Evolutionary conservation across 2,329 filamentous ascomycete species (phyloP).

Genomic region (Paracorniculantispora psalliotae): DNA sequence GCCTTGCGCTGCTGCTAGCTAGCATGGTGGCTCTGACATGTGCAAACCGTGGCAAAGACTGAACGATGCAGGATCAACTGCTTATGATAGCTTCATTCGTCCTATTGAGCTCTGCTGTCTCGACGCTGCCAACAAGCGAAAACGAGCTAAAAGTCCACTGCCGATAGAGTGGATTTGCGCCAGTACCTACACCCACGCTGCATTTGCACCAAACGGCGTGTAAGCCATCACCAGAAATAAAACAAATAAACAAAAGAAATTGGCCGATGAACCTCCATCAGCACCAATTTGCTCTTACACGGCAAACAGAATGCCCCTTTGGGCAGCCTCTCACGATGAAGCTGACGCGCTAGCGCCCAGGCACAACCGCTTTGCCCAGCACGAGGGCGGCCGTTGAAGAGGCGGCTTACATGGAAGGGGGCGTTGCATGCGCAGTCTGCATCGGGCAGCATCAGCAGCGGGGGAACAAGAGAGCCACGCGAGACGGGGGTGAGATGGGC

Average conservation of each 20-base stretch:
- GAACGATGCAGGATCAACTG: not conserved
- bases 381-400: not conserved
- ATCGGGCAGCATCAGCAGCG: not conserved
- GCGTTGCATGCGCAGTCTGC: not conserved
- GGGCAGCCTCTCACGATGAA: conserved; percentile 4
- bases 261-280: not conserved
- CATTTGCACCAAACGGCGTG: not conserved
- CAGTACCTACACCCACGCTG: not conserved
- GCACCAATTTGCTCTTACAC: not conserved
- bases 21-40: not conserved
- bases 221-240: not conserved
- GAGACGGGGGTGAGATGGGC: not conserved
- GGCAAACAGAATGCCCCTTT: not conserved
- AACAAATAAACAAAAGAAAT: not conserved
- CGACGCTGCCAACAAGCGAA: not conserved
- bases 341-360: conserved; percentile 3
- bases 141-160: not conserved
- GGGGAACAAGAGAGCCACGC: not conserved
- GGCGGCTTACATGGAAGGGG: not conserved
- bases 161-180: not conserved
- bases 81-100: not conserved
- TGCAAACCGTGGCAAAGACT: not conserved
- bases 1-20: not conserved
- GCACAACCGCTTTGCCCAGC: too few relatives aligned
- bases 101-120: not conserved